phyloP scores from a whole-genome alignment of 306 rosid species.

The Sphenostylis stenocarpa region DNA sequence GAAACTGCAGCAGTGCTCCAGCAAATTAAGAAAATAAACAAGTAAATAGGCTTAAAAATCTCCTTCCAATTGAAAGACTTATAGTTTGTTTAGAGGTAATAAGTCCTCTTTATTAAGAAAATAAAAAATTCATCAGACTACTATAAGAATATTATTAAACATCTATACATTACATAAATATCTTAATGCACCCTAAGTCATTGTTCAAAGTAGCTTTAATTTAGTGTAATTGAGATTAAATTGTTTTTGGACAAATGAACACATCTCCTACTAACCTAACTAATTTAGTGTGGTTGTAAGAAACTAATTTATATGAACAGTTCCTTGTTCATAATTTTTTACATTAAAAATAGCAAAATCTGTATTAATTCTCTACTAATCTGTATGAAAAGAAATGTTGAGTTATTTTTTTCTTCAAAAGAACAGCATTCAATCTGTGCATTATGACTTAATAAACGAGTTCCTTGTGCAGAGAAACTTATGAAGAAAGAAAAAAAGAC shows the following conservation, averaged over 20 bases:
- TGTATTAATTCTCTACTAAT: background rate
- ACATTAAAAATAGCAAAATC: background rate
- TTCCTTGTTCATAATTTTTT: too few relatives aligned
- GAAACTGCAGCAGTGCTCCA: too few relatives aligned
- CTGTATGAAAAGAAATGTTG: background rate
- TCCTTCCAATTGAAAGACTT: too few relatives aligned
- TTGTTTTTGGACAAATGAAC: background rate
- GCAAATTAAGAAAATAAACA: too few relatives aligned
- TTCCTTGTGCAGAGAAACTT: background rate
- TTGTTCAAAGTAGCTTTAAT: background rate
- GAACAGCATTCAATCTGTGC: background rate
- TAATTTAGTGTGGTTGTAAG: background rate
- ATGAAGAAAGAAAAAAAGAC: background rate
- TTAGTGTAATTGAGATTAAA: background rate
- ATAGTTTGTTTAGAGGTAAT: too few relatives aligned
- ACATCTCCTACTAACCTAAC: background rate
- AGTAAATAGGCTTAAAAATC: too few relatives aligned
- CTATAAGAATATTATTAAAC: too few relatives aligned
- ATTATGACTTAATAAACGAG: background rate
- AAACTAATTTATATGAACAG: background rate
- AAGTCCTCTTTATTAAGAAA: too few relatives aligned
- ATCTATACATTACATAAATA: too few relatives aligned
- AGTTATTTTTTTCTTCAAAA: background rate
- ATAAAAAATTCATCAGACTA: too few relatives aligned
- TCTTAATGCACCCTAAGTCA: too few relatives aligned